A percentile compares a stretch with the other conserved stretches of the same genome.
phyloP scores from a whole-genome alignment of 805 yeast species.

The Suhomyces pyralidae region DNA sequence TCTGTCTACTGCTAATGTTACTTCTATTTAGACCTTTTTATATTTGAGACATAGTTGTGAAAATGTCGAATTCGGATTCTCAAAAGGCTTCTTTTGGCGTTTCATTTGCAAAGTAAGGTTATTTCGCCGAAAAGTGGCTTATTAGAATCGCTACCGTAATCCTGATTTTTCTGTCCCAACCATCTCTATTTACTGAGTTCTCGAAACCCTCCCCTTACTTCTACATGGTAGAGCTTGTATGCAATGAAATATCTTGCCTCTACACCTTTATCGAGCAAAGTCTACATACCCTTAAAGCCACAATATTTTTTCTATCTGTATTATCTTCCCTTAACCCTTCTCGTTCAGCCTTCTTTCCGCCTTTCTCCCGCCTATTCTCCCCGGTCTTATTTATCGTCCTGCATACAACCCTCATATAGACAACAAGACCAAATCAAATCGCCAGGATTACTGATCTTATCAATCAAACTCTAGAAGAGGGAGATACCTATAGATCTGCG shows the following conservation, averaged over 20 bases:
- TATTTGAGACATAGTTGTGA: neutral
- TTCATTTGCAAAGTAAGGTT: neutral
- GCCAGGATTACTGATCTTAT: neutral
- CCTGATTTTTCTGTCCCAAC: neutral
- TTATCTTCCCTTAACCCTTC: neutral
- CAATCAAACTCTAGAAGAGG: neutral
- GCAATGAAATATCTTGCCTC: neutral
- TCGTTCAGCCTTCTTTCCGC: neutral
- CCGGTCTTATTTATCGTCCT: neutral
- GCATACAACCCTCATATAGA: neutral
- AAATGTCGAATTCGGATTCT: neutral
- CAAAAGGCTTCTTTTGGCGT: neutral
- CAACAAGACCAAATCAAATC: neutral
- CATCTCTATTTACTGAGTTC: neutral
- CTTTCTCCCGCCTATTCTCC: neutral
- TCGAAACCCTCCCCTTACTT: neutral
- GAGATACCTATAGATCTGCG: neutral
- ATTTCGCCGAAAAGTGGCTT: neutral
- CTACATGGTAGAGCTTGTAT: neutral
- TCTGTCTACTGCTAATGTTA: neutral
- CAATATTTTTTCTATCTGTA: neutral
- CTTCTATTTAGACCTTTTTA: neutral
- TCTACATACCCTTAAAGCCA: neutral
- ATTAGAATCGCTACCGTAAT: neutral
- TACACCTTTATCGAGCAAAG: neutral